Evolutionary conservation across 768 basidiomycete species (phyloP).

Genomic region (Tephrocybe sp.): DNA sequence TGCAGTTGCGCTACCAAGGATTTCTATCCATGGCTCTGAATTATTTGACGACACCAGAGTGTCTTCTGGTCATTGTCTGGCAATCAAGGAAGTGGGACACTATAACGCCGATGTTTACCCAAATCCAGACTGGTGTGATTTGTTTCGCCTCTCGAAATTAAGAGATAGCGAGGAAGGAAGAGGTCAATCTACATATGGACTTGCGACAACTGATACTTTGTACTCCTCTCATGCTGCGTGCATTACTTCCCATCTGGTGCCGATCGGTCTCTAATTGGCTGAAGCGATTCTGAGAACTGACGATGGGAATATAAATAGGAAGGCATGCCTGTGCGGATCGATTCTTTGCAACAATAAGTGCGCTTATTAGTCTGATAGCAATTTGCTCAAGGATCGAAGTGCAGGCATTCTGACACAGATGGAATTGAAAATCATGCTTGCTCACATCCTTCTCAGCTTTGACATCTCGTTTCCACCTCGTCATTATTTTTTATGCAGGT

Average conservation of each 20-base stretch:
- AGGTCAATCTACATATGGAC: constrained; percentile 29
- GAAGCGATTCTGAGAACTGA: neutral
- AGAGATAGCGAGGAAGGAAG: constrained; percentile 23
- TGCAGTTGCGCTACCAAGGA: constrained; percentile 32
- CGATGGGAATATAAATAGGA: constrained; percentile 19
- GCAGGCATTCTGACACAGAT: constrained; percentile 28
- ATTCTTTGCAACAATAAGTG: constrained; percentile 35
- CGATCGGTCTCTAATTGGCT: constrained; percentile 19
- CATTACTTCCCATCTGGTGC: constrained; percentile 40
- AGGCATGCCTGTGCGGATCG: constrained; percentile 36
- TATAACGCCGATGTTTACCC: constrained; percentile 34
- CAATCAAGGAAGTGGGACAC: constrained; percentile 33
- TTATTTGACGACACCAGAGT: constrained; percentile 31
- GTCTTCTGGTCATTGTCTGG: constrained; percentile 30
- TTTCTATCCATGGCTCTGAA: constrained; percentile 26
- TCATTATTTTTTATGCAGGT: too few species aligned
- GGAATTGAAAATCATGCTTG: constrained; percentile 37
- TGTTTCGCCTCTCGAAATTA: constrained; percentile 37
- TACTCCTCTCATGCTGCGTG: neutral
- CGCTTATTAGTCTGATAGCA: neutral
- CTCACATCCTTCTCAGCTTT: constrained; percentile 34
- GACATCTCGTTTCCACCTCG: constrained; percentile 29
- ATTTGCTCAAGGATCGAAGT: too few species aligned
- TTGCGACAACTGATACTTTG: constrained; percentile 30
- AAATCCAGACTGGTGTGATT: constrained; percentile 32